These are phyloP conservation scores for Sporothrix humicola DNA, from an alignment of 2,329 filamentous ascomycete genomes.

Conservation along the genomic window DNA sequence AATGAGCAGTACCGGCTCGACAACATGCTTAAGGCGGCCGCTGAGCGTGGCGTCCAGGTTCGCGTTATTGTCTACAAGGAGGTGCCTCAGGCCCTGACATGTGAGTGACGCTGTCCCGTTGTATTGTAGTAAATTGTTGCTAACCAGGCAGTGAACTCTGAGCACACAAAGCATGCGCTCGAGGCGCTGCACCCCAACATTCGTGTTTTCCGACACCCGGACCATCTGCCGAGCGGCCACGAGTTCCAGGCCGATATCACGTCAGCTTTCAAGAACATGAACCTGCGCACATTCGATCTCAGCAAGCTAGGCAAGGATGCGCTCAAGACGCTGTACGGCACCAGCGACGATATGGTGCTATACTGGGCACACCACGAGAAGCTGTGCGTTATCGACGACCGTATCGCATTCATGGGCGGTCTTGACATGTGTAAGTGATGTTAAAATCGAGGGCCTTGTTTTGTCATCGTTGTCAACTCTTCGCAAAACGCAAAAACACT, in stretches of 20 bases:
- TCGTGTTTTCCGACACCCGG: constrained; percentile 86
- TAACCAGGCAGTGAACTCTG: constrained; percentile 49
- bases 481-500: too few relatives aligned
- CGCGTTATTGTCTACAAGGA: constrained; percentile 94
- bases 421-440: constrained; percentile 71
- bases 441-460: too few relatives aligned
- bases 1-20: constrained; percentile 87
- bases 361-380: constrained; percentile 97
- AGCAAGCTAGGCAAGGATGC: constrained; percentile 73
- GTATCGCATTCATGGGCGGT: constrained; percentile 86
- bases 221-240: constrained; percentile 78
- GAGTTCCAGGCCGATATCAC: constrained; percentile 72
- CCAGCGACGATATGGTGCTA: constrained; percentile 78
- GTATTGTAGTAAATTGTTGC: constrained; percentile 43
- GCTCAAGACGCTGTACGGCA: constrained; percentile 80
- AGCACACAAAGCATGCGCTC: constrained; percentile 78
- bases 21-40: constrained; percentile 79
- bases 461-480: neutral
- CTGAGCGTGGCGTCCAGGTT: constrained; percentile 81
- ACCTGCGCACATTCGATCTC: constrained; percentile 57
- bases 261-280: constrained; percentile 58
- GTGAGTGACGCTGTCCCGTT: constrained; percentile 57
- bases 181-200: constrained; percentile 83
- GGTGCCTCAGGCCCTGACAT: constrained; percentile 77
- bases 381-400: constrained; percentile 79